Conservation (phyloP, 352 stramenopile species). For the Albugo laibachii region DNA sequence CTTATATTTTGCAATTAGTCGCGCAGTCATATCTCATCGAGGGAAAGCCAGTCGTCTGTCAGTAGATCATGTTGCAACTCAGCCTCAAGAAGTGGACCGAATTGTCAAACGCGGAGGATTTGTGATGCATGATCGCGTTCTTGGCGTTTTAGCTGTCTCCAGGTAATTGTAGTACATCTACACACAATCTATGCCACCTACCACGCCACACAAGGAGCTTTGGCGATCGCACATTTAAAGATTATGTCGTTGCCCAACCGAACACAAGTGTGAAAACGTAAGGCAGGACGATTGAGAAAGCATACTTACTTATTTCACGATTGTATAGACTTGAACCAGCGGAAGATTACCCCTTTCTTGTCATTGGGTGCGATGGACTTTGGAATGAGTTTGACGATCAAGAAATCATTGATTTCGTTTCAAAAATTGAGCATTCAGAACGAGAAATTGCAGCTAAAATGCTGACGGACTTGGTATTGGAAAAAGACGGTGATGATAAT, state of each 20-base stretch:
- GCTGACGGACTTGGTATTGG: conserved; percentile 31
- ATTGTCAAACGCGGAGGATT: conserved; percentile 43
- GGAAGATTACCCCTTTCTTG: conserved; percentile 34
- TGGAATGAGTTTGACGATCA: conserved; percentile 65
- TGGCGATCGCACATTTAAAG: conserved; percentile 49
- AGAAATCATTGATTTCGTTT: conserved; percentile 45
- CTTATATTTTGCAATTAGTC: conserved; percentile 13
- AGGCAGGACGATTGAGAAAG: not conserved
- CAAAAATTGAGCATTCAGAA: conserved; percentile 13
- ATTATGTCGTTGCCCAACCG: conserved; percentile 35
- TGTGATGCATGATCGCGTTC: conserved; percentile 45
- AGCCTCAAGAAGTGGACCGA: conserved; percentile 27
- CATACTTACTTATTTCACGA: not conserved
- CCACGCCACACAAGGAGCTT: conserved; percentile 24
- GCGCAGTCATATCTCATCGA: conserved; percentile 36
- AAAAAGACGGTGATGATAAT: conserved; percentile 45
- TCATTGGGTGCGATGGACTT: conserved; percentile 60
- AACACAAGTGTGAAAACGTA: conserved; percentile 24
- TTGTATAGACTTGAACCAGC: conserved; percentile 19
- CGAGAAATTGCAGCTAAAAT: conserved; percentile 24
- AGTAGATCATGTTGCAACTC: conserved; percentile 52
- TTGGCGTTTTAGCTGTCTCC: conserved; percentile 46
- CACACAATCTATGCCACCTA: not conserved
- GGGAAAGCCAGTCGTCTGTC: conserved; percentile 31
- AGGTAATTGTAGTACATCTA: conserved; percentile 13